Evolutionary conservation across 108 stramenopile species (phyloP).

Genomic region (Fistulifera solaris): DNA sequence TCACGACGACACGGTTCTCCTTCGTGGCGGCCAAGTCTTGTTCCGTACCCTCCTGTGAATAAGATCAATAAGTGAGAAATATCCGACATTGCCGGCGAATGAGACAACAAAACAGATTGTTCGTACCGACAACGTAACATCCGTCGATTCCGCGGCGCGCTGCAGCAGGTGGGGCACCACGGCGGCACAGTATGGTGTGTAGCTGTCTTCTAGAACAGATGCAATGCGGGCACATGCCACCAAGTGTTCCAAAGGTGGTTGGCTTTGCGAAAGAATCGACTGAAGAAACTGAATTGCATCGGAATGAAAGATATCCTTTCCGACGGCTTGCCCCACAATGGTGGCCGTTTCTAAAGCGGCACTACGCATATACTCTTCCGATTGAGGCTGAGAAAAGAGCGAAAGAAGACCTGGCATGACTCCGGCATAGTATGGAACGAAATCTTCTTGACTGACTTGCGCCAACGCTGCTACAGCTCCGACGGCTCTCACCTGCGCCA

Average conservation of each 20-base stretch:
- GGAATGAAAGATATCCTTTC: constrained; percentile 32
- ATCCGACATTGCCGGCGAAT: no score
- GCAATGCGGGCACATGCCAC: constrained; percentile 74
- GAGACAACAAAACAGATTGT: background rate
- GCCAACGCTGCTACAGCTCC: constrained; percentile 63
- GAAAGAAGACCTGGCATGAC: constrained; percentile 46
- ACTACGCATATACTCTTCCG: constrained; percentile 37
- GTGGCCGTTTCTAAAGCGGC: constrained; percentile 65
- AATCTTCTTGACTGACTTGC: constrained; percentile 45
- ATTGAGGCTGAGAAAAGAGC: constrained; percentile 6
- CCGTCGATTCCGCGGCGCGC: constrained; percentile 36
- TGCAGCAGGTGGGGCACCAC: constrained; percentile 61
- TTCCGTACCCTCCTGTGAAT: constrained; percentile 25
- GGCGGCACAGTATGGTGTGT: constrained; percentile 41
- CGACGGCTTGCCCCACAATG: constrained; percentile 65
- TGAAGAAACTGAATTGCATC: constrained; percentile 52
- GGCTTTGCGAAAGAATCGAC: constrained; percentile 26
- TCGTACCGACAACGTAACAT: constrained; percentile 7
- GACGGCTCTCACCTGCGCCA: constrained; percentile 42
- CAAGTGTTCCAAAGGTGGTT: constrained; percentile 10
- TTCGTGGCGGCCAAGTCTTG: constrained; percentile 16
- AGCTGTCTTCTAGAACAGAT: constrained; percentile 56
- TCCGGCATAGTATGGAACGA: constrained; percentile 44
- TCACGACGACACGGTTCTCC: constrained; percentile 4
- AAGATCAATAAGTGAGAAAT: constrained; percentile 2